A percentile compares a stretch with the other conserved stretches of the same genome.
These are phyloP conservation scores for Beauveria rudraprayagi DNA, from an alignment of 2,329 filamentous ascomycete genomes.

Conservation along the genomic window DNA sequence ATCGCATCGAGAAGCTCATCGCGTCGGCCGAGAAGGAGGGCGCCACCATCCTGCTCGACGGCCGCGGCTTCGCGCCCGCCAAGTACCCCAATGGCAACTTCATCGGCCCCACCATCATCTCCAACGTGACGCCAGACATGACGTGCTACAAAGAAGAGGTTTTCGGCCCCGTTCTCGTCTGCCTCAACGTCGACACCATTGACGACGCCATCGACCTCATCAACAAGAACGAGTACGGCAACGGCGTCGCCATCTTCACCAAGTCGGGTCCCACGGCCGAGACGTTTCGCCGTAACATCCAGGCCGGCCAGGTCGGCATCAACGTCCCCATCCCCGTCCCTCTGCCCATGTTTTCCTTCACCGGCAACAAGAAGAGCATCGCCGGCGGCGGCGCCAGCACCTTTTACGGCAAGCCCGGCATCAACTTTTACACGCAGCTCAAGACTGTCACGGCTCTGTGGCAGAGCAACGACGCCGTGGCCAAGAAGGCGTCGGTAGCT, in stretches of 20 bases:
- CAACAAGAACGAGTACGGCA: constrained; percentile 81
- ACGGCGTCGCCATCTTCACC: constrained; percentile 81
- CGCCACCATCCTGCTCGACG: constrained; percentile 74
- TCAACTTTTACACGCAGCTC: constrained; percentile 93
- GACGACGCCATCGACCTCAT: constrained; percentile 75
- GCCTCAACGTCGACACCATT: constrained; percentile 68
- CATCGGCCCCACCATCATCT: constrained; percentile 76
- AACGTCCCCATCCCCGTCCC: constrained; percentile 74
- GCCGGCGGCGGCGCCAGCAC: constrained; percentile 88
- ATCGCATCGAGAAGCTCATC: constrained; percentile 69
- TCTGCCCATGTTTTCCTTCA: constrained; percentile 65
- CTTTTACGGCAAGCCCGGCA: constrained; percentile 88
- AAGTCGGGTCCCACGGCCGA: constrained; percentile 68
- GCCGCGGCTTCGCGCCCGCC: constrained; percentile 61
- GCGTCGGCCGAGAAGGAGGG: constrained; percentile 71
- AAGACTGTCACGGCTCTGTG: constrained; percentile 97
- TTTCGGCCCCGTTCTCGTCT: constrained; percentile 77
- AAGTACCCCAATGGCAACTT: constrained; percentile 85
- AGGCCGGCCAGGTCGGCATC: constrained; percentile 79
- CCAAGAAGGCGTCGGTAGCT: constrained; percentile 74
- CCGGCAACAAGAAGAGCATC: constrained; percentile 78
- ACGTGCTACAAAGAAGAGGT: constrained; percentile 80
- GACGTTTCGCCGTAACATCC: constrained; percentile 70
- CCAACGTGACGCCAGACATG: constrained; percentile 73
- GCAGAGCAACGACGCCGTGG: constrained; percentile 76